Evolutionary conservation across 441 rosid genomes (phyloP), one percentile per base, ranked within the genome.

Genomic region (Gossypium trilobum): DNA sequence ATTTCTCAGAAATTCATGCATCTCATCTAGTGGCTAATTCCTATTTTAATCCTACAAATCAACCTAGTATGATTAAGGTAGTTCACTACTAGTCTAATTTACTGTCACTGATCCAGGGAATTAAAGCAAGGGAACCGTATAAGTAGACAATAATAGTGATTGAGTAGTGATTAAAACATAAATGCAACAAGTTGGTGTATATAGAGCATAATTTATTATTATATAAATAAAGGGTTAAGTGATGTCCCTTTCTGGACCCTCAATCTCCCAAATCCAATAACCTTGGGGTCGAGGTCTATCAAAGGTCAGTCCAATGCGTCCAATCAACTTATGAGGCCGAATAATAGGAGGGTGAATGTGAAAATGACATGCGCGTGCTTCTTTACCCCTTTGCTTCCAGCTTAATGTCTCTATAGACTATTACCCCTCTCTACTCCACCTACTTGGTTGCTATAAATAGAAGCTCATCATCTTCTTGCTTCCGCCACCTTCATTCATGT

Each of bases 311-410:
- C 23, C 67, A 33, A 7, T 14, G 67, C 22, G 70, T 44, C 70
- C 70, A 46, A 66, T 66, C 70, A 66, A 46, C 11, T 64, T 64
- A 3, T 11, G 10, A 2, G 11, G 70, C 70, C 8, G 56, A 48
- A 46, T 2, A 46, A 22, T n/a, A 27, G 11, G 1, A 11, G 29
- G 5, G 69, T 27, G 25, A 51, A 68, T 50, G 59, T 16, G 59
- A 58, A 50, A 25, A 27, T 68, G 46, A 29, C 71, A 27, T 68
- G 46, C 71, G 71, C 71, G 54, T 65, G 56, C 70, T 65, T 2
- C 54, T 4, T 1, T n/a, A 50, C 54, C 48, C n/a, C 16, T 42
- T 31, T 42, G 54, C 27, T 17, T 16, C 56, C 23, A 16, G 50
- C 27, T 36, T 36, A 17, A 0, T 16, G 20, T 60, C 66, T 60